Conservation (phyloP, 2,329 filamentous ascomycete species). For the Colletotrichum acutatum region DNA sequence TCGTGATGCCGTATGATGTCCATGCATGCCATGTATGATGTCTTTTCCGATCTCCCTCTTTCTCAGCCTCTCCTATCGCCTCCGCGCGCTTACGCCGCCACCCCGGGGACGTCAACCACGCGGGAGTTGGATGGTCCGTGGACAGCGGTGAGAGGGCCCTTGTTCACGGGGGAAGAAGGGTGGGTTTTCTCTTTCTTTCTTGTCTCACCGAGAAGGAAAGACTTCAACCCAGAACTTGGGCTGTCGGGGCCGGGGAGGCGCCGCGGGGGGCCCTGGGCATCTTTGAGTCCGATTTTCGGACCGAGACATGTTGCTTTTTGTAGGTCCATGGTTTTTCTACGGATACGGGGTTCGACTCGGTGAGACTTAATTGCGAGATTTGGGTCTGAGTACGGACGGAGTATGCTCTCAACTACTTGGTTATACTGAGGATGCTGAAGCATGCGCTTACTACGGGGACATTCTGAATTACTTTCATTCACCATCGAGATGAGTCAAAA, state of each 20-base stretch:
- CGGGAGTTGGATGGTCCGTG: slow-evolving; percentile 17
- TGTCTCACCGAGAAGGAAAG: slow-evolving; percentile 14
- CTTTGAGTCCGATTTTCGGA: background rate
- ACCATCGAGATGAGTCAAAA: background rate
- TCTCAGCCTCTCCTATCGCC: background rate
- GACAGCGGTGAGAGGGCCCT: background rate
- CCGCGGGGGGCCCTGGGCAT: background rate
- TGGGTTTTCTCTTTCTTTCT: background rate
- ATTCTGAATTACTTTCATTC: background rate
- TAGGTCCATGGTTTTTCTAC: background rate
- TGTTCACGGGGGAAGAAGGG: background rate
- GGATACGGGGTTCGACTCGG: background rate
- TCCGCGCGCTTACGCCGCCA: background rate
- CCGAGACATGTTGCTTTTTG: background rate
- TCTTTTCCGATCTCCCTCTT: background rate
- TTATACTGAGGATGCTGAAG: background rate
- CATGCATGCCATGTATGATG: background rate
- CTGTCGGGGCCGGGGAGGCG: background rate
- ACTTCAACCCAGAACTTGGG: background rate
- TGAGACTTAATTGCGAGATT: background rate
- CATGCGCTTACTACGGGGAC: background rate
- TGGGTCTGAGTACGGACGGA: background rate
- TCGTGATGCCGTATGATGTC: slow-evolving; percentile 5
- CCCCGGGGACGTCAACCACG: background rate
- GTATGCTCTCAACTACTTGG: background rate